Conservation (phyloP, 331 rosid species). For the Malus hybrid region DNA sequence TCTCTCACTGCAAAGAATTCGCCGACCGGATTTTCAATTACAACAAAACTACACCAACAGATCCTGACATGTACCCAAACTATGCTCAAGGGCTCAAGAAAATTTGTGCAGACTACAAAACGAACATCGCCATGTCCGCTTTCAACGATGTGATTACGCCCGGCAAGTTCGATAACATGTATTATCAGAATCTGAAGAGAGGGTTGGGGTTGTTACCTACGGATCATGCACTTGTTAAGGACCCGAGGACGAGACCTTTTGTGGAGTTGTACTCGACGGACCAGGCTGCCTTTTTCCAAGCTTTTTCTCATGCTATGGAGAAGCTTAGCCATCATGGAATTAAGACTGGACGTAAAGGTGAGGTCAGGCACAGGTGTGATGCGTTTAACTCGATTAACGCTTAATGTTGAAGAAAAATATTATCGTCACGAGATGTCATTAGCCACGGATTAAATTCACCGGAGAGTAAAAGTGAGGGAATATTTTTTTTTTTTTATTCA, state of each 20-base stretch:
- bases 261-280: slow-evolving; percentile 52
- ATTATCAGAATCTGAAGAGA: slow-evolving; percentile 43
- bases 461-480: not conserved
- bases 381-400: slow-evolving; percentile 19
- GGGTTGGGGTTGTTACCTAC: slow-evolving; percentile 56
- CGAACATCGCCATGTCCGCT: slow-evolving; percentile 53
- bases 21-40: slow-evolving; percentile 36
- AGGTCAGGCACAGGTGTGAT: slow-evolving; percentile 44
- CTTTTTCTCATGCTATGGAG: slow-evolving; percentile 61
- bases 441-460: not conserved
- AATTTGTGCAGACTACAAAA: slow-evolving; percentile 32
- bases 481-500: not conserved
- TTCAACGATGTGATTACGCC: slow-evolving; percentile 77
- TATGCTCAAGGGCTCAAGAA: slow-evolving; percentile 32
- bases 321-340: slow-evolving; percentile 41
- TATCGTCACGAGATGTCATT: not conserved
- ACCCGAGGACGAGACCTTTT: slow-evolving; percentile 54
- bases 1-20: slow-evolving; percentile 80
- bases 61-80: slow-evolving; percentile 55
- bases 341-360: slow-evolving; percentile 50
- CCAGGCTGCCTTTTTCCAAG: slow-evolving; percentile 42
- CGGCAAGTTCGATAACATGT: slow-evolving; percentile 66
- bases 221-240: slow-evolving; percentile 40
- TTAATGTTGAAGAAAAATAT: not conserved
- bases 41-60: slow-evolving; percentile 29